Evolutionary conservation across 2,329 filamentous ascomycete genomes (phyloP).

Genomic region (Neocucurbitaria cava): DNA sequence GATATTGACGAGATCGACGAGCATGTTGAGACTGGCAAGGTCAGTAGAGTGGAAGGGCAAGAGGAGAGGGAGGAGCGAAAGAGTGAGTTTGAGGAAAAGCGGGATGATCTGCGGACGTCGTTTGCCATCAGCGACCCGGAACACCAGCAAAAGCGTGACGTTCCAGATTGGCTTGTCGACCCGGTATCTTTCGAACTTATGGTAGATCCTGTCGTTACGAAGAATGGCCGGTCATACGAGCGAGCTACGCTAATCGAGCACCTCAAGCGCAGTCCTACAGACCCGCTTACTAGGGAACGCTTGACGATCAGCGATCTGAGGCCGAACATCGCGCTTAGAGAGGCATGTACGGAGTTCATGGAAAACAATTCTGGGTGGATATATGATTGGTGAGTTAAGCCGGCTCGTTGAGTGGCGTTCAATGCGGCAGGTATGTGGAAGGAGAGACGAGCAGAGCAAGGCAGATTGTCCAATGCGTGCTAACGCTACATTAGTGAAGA

Average conservation of each 20-base stretch:
- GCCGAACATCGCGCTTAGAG: constrained; percentile 80
- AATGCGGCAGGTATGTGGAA: constrained; percentile 21
- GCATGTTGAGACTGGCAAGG: constrained; percentile 41
- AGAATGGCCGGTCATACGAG: constrained; percentile 90
- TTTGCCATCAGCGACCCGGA: constrained; percentile 57
- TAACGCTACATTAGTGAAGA: constrained; percentile 34
- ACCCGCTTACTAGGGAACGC: constrained; percentile 84
- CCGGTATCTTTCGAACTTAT: constrained; percentile 78
- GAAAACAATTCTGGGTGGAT: constrained; percentile 84
- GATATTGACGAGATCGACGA: constrained; percentile 51
- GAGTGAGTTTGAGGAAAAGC: constrained; percentile 48
- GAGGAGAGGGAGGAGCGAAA: constrained; percentile 58
- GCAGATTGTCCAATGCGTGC: constrained; percentile 1
- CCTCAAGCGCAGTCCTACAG: constrained; percentile 74
- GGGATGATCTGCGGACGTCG: constrained; percentile 53
- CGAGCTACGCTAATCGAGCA: constrained; percentile 85
- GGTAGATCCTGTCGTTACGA: constrained; percentile 74
- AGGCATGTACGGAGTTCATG: constrained; percentile 85
- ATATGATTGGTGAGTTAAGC: constrained; percentile 75
- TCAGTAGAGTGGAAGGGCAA: constrained; percentile 53
- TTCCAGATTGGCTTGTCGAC: constrained; percentile 79
- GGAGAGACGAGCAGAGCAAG: not conserved
- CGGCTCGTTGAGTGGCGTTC: constrained; percentile 18
- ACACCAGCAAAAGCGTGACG: constrained; percentile 56
- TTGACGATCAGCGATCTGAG: constrained; percentile 73